Evolutionary conservation across 2,329 filamentous ascomycete genomes (phyloP).

Genomic region (Dactylellina drechsleri): DNA sequence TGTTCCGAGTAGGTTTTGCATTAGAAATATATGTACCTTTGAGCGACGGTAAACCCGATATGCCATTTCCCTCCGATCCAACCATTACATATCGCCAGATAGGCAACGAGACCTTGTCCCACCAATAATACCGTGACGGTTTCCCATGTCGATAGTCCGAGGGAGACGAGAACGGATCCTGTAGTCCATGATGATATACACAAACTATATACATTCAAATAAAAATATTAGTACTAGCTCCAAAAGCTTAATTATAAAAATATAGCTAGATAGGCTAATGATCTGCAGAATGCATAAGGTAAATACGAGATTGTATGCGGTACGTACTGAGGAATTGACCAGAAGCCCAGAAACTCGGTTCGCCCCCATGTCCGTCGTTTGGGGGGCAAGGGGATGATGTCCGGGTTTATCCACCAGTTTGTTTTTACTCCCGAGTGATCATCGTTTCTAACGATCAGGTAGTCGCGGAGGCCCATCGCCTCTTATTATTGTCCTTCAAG

Average conservation of each 20-base stretch:
- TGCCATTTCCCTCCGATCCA: conserved; percentile 54
- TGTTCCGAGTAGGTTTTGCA: no score
- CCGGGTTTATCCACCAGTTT: conserved; percentile 54
- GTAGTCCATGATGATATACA: conserved; percentile 53
- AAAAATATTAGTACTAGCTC: no score
- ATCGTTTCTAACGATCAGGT: conserved; percentile 46
- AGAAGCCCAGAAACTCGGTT: conserved; percentile 53
- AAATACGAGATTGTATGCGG: not conserved
- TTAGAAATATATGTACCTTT: conserved; percentile 23
- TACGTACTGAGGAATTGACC: conserved; percentile 52
- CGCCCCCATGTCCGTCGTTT: conserved; percentile 49
- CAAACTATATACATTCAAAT: conserved; percentile 15
- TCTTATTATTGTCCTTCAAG: not conserved
- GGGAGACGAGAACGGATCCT: conserved; percentile 45
- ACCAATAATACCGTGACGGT: conserved; percentile 47
- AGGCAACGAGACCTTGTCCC: conserved; percentile 46
- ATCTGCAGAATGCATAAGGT: not conserved
- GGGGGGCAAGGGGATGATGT: conserved; percentile 49
- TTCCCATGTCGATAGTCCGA: conserved; percentile 52
- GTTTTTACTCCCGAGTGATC: conserved; percentile 53
- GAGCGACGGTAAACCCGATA: conserved; percentile 48
- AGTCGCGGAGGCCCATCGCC: conserved; percentile 52
- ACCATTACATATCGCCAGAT: conserved; percentile 52
- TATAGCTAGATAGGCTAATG: not conserved
- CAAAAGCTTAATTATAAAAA: not conserved